phyloP scores from a whole-genome alignment of 176 grass and related monocot genomes.

The Zoysia pacifica region DNA sequence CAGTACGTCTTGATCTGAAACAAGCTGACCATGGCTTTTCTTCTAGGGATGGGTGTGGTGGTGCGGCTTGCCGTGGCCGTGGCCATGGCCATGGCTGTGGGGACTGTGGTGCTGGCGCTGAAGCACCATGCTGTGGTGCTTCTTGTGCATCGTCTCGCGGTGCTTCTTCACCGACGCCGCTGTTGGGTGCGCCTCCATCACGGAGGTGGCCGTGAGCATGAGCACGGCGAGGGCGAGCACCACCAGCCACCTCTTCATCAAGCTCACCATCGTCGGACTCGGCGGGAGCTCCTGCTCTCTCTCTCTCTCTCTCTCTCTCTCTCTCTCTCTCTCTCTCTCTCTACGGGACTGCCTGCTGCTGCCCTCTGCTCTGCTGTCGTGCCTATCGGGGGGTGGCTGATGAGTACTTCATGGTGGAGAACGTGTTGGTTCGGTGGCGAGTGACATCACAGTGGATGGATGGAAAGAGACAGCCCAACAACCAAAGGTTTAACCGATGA shows the following conservation, averaged over 20 bases:
- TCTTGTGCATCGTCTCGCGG: not conserved
- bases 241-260: constrained; percentile 7
- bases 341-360: not conserved
- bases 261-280: not conserved
- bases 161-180: constrained; percentile 2
- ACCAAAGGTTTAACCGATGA: too few relatives aligned
- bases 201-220: constrained; percentile 15
- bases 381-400: too few relatives aligned
- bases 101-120: not conserved
- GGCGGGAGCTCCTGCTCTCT: not conserved
- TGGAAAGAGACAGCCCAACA: too few relatives aligned
- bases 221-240: constrained; percentile 7
- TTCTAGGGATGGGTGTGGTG: not conserved
- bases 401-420: too few relatives aligned
- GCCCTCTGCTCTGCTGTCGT: too few relatives aligned
- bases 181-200: not conserved
- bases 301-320: not conserved
- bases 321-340: not conserved
- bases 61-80: not conserved
- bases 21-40: not conserved
- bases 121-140: not conserved
- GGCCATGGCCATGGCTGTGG: not conserved
- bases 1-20: not conserved
- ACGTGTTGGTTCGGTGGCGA: too few relatives aligned
- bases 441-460: too few relatives aligned